These are phyloP conservation scores for Cyberlindnera americana DNA, from an alignment of 805 yeast genomes.

Conservation along the genomic window DNA sequence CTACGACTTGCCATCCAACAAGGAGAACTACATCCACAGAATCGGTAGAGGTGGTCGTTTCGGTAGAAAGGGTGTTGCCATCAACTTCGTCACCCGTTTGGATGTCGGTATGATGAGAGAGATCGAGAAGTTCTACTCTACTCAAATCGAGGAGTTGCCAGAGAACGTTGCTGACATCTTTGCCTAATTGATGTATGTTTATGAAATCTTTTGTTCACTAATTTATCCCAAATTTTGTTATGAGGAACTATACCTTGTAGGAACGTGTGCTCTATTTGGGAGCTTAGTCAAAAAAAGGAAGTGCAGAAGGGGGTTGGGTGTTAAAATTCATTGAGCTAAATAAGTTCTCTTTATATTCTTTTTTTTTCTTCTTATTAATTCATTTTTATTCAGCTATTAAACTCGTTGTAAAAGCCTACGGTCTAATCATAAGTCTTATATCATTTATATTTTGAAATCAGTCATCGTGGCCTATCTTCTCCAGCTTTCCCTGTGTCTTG, in stretches of 20 bases:
- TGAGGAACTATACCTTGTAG: neutral
- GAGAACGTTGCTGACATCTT: constrained; percentile 50
- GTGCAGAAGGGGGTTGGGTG: neutral
- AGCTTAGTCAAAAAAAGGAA: too few relatives aligned
- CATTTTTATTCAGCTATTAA: neutral
- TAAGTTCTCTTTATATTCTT: neutral
- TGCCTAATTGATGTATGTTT: constrained; percentile 11
- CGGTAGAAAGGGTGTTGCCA: constrained; percentile 98
- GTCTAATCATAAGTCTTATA: too few relatives aligned
- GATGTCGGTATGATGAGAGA: constrained; percentile 76
- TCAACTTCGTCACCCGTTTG: constrained; percentile 82
- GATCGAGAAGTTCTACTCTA: constrained; percentile 85
- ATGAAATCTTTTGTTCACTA: constrained; percentile 2
- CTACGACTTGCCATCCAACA: constrained; percentile 86
- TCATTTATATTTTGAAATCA: too few relatives aligned
- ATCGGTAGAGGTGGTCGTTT: constrained; percentile 98
- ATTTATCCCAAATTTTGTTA: constrained; percentile 2
- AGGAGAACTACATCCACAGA: constrained; percentile 94
- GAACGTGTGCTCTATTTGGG: too few relatives aligned
- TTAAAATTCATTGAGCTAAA: neutral
- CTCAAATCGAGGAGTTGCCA: constrained; percentile 93
- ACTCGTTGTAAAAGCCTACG: too few relatives aligned
- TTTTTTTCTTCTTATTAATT: neutral
- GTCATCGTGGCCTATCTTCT: constrained; percentile 22
- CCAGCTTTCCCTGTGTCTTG: constrained; percentile 39